Percentiles rank a stretch among this genome's conserved stretches.
These are phyloP conservation scores for Leishmania arabica DNA, from an alignment of 208 protist species.

Conservation along the genomic window DNA sequence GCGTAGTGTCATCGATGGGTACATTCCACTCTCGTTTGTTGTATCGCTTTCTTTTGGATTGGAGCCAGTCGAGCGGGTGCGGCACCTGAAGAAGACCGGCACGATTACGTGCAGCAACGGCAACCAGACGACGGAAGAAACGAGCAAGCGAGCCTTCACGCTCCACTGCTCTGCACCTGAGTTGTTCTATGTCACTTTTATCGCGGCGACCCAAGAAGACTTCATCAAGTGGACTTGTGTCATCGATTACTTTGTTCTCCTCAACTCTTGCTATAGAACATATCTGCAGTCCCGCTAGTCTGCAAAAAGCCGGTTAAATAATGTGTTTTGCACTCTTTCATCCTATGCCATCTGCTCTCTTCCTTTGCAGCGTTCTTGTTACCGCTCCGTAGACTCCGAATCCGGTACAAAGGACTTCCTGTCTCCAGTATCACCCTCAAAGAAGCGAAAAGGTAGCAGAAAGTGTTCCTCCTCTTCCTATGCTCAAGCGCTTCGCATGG, in stretches of 20 bases:
- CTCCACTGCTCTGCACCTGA: conserved; percentile 52
- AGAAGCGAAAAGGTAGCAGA: neutral
- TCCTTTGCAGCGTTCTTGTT: neutral
- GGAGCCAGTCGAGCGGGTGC: conserved; percentile 34
- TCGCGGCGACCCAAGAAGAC: conserved; percentile 41
- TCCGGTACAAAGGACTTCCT: neutral
- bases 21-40: conserved; percentile 56
- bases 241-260: conserved; percentile 52
- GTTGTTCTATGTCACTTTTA: conserved; percentile 60
- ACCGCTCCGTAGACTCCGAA: neutral
- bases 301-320: neutral
- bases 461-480: no score
- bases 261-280: conserved; percentile 25
- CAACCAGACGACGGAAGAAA: conserved; percentile 25
- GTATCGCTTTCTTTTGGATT: conserved; percentile 38
- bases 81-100: conserved; percentile 19
- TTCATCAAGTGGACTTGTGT: conserved; percentile 40
- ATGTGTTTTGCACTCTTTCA: neutral
- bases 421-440: neutral
- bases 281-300: conserved; percentile 21
- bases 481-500: neutral
- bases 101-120: conserved; percentile 34
- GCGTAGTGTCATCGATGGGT: conserved; percentile 37
- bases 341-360: neutral
- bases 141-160: conserved; percentile 41